Evolutionary conservation across 1,284 basidiomycete genomes (phyloP).

Genomic region (Thelephora terrestris): DNA sequence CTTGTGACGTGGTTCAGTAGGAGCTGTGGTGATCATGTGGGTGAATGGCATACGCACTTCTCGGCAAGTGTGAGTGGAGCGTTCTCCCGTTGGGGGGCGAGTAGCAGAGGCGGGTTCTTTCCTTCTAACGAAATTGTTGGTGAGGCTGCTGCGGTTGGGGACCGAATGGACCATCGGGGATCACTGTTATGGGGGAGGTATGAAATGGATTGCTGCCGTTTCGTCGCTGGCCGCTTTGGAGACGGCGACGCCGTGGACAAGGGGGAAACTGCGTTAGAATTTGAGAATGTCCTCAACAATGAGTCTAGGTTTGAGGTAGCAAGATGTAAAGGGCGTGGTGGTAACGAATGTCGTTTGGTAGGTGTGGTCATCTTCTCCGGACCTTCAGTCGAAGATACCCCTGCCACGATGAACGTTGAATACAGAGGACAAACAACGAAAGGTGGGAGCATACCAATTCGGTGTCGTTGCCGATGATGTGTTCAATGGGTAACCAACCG

Average conservation of each 20-base stretch:
- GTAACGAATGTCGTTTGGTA: not conserved
- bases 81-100: conserved; percentile 11
- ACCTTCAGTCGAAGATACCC: too few species aligned
- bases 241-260: conserved; percentile 16
- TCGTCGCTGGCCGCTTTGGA: conserved; percentile 16
- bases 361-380: not conserved
- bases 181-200: conserved; percentile 36
- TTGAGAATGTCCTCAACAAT: not conserved
- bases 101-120: conserved; percentile 16
- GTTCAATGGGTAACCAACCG: too few species aligned
- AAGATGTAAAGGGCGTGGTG: not conserved
- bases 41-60: conserved; percentile 30
- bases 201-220: conserved; percentile 55
- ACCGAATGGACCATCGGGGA: conserved; percentile 19
- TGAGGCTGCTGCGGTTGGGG: conserved; percentile 15
- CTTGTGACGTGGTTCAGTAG: conserved; percentile 26
- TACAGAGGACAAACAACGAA: too few species aligned
- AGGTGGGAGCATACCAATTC: too few species aligned
- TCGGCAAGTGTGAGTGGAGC: conserved; percentile 50
- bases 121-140: conserved; percentile 13
- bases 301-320: not conserved
- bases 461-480: too few species aligned
- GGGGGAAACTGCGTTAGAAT: conserved; percentile 8
- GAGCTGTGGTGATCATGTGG: not conserved
- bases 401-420: too few species aligned